phyloP scores from a whole-genome alignment of 495 filamentous ascomycete genomes.

The Annulohypoxylon maeteangense region DNA sequence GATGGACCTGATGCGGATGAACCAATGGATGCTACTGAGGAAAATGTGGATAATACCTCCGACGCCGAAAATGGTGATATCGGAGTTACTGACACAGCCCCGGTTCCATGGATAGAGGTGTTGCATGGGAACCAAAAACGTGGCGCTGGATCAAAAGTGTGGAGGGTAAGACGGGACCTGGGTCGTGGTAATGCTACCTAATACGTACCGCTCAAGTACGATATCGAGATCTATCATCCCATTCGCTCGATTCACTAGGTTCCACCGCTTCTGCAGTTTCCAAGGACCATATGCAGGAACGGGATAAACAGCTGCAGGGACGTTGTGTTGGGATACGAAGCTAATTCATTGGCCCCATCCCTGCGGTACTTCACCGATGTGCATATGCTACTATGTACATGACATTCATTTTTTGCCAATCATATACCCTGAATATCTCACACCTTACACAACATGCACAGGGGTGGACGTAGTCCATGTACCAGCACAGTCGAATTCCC shows the following conservation, averaged over 20 bases:
- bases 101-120: constrained; percentile 63
- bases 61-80: constrained; percentile 14
- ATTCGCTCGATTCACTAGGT: background rate
- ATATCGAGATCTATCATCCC: background rate
- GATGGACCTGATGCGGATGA: constrained; percentile 35
- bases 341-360: constrained; percentile 7
- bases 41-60: constrained; percentile 16
- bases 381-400: constrained; percentile 3
- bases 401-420: background rate
- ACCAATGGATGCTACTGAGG: constrained; percentile 36
- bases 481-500: background rate
- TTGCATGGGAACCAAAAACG: constrained; percentile 60
- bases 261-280: background rate
- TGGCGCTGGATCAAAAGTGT: constrained; percentile 61
- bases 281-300: constrained; percentile 8
- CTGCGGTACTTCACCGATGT: background rate
- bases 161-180: constrained; percentile 66
- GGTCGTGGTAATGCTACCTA: constrained; percentile 45
- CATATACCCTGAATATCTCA: background rate
- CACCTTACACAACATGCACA: background rate
- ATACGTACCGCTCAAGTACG: constrained; percentile 10
- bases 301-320: background rate
- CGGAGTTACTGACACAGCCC: constrained; percentile 28
- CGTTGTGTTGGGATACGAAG: background rate
- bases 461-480: background rate